Percentiles rank a stretch among this genome's conserved stretches.
phyloP scores from a whole-genome alignment of 805 yeast genomes.

The Dipodascopsis uninucleata region DNA sequence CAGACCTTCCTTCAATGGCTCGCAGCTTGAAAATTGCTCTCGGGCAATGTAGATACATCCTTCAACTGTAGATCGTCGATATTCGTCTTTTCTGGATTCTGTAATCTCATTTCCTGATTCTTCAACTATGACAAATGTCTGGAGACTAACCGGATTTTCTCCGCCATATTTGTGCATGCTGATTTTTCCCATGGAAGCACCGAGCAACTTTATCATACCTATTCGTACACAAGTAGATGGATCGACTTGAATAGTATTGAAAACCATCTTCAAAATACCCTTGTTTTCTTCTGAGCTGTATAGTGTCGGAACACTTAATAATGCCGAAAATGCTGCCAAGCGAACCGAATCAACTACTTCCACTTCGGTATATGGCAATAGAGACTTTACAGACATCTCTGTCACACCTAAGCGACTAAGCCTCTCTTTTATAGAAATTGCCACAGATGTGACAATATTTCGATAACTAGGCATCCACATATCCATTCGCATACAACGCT shows the following conservation, averaged over 20 bases:
- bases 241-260: conserved; percentile 55
- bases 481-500: conserved; percentile 74
- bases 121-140: conserved; percentile 55
- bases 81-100: conserved; percentile 56
- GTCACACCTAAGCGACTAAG: conserved; percentile 56
- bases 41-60: conserved; percentile 67
- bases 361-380: conserved; percentile 51
- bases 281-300: conserved; percentile 48
- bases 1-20: conserved; percentile 54
- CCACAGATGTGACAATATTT: conserved; percentile 49
- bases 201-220: conserved; percentile 28
- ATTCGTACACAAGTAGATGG: conserved; percentile 49
- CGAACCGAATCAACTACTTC: conserved; percentile 52
- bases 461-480: conserved; percentile 79
- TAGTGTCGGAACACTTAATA: conserved; percentile 68
- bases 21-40: conserved; percentile 50
- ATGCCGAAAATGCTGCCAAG: conserved; percentile 63
- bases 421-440: conserved; percentile 51
- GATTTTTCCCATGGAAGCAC: conserved; percentile 22
- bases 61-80: conserved; percentile 58
- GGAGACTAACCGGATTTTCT: conserved; percentile 32
- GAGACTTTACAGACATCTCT: conserved; percentile 50
- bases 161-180: conserved; percentile 15
- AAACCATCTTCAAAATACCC: conserved; percentile 57
- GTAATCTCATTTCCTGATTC: conserved; percentile 46